Evolutionary conservation across 257 asterid genomes (phyloP).

Genomic region (Solanum chmielewskii): DNA sequence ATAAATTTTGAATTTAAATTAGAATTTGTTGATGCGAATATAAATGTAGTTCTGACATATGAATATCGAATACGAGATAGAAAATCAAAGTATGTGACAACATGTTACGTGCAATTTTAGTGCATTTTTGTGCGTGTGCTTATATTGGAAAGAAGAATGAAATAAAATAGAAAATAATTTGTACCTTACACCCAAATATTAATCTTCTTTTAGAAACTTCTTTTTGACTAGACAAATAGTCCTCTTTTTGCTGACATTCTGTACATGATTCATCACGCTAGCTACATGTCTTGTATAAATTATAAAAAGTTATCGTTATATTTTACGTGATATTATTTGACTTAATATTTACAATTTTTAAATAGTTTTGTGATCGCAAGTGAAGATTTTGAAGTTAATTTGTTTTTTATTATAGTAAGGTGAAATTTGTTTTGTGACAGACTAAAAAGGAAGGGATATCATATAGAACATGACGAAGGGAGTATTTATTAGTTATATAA

Average conservation of each 20-base stretch:
- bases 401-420: no score
- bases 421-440: not conserved
- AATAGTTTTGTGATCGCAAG: not conserved
- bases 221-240: conserved; percentile 23
- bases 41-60: not conserved
- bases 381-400: no score
- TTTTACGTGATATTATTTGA: not conserved
- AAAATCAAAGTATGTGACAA: not conserved
- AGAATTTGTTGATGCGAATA: not conserved
- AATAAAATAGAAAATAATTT: not conserved
- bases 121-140: conserved; percentile 3
- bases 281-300: not conserved
- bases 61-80: not conserved
- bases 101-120: not conserved
- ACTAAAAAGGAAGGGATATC: no score
- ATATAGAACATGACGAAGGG: not conserved
- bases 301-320: not conserved
- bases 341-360: no score
- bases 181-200: not conserved
- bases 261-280: conserved; percentile 13
- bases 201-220: conserved; percentile 18
- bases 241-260: conserved; percentile 42
- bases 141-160: not conserved
- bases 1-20: not conserved
- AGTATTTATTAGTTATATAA: not conserved